Conservation (phyloP, 2,329 filamentous ascomycete species). For the Fusarium mangiferae region DNA sequence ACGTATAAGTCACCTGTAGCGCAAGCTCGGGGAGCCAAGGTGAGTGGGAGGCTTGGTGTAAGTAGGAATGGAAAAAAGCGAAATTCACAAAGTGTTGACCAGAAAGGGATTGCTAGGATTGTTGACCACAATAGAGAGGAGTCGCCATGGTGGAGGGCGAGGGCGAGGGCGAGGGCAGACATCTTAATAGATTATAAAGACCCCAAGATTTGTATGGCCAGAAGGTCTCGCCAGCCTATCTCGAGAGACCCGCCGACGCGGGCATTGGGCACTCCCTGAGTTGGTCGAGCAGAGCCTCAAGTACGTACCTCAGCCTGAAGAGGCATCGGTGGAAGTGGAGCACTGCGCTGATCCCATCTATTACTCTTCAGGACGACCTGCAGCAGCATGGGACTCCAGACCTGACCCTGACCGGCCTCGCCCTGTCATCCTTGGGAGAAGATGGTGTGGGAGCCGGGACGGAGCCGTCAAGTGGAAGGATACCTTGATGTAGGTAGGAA, state of each 20-base stretch:
- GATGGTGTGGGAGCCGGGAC: conserved; percentile 12
- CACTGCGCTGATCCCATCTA: conserved; percentile 13
- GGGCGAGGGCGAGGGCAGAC: conserved; percentile 21
- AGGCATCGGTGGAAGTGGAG: conserved; percentile 18
- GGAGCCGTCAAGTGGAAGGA: background rate
- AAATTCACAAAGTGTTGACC: background rate
- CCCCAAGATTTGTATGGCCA: conserved; percentile 8
- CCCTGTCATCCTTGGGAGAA: conserved; percentile 11
- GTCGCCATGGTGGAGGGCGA: conserved; percentile 23
- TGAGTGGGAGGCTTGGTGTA: background rate
- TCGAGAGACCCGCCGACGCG: background rate
- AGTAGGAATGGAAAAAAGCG: background rate
- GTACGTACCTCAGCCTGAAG: conserved; percentile 15
- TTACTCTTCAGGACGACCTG: conserved; percentile 24
- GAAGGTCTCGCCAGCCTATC: background rate
- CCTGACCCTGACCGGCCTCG: background rate
- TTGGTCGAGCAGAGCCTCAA: conserved; percentile 24
- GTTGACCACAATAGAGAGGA: background rate
- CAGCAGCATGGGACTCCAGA: conserved; percentile 7
- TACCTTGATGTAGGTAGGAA: background rate
- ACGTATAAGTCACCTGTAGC: conserved; percentile 21
- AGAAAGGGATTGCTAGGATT: background rate
- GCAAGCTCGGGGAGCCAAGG: background rate
- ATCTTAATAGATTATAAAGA: conserved; percentile 25
- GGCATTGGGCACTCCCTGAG: conserved; percentile 16